These are phyloP conservation scores for Rhizomucor miehei DNA, from an alignment of 371 early-diverging fungal species.

Conservation along the genomic window DNA sequence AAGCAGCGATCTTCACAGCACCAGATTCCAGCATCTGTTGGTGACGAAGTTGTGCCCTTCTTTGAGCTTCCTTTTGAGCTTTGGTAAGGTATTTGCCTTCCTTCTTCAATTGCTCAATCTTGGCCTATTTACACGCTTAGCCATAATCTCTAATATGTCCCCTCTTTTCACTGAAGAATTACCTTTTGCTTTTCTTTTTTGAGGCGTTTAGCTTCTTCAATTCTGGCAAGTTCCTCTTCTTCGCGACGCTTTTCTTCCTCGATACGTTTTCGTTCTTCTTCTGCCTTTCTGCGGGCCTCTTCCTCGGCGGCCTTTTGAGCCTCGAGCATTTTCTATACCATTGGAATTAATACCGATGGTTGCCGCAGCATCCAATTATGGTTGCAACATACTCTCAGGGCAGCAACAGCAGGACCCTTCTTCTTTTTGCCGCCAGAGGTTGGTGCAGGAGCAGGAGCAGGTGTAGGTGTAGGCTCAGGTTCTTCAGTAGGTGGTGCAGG, in stretches of 20 bases:
- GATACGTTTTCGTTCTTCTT: slow-evolving; percentile 37
- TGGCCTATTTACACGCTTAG: slow-evolving; percentile 40
- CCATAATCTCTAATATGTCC: too few relatives aligned
- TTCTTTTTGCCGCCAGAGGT: slow-evolving; percentile 37
- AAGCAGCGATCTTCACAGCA: slow-evolving; percentile 73
- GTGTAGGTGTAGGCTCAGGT: slow-evolving; percentile 23
- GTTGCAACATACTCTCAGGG: slow-evolving; percentile 39
- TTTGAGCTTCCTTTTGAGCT: slow-evolving; percentile 88
- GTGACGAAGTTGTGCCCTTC: slow-evolving; percentile 67
- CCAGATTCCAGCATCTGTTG: slow-evolving; percentile 81
- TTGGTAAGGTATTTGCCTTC: slow-evolving; percentile 92
- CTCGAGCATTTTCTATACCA: slow-evolving; percentile 43
- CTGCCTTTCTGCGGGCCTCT: slow-evolving; percentile 34
- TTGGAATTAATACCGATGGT: background rate
- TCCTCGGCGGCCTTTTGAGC: slow-evolving; percentile 53
- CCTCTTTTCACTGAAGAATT: slow-evolving; percentile 3
- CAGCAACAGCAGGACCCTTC: slow-evolving; percentile 45
- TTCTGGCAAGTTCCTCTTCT: slow-evolving; percentile 44
- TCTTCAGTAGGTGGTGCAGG: slow-evolving; percentile 12
- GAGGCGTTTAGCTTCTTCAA: slow-evolving; percentile 43
- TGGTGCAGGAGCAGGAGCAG: slow-evolving; percentile 21
- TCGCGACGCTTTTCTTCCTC: slow-evolving; percentile 42
- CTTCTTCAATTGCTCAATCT: slow-evolving; percentile 87
- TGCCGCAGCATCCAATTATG: too few relatives aligned
- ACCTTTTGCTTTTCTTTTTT: slow-evolving; percentile 44